phyloP scores from a whole-genome alignment of 2,329 filamentous ascomycete species.

The Verticillium isaacii region DNA sequence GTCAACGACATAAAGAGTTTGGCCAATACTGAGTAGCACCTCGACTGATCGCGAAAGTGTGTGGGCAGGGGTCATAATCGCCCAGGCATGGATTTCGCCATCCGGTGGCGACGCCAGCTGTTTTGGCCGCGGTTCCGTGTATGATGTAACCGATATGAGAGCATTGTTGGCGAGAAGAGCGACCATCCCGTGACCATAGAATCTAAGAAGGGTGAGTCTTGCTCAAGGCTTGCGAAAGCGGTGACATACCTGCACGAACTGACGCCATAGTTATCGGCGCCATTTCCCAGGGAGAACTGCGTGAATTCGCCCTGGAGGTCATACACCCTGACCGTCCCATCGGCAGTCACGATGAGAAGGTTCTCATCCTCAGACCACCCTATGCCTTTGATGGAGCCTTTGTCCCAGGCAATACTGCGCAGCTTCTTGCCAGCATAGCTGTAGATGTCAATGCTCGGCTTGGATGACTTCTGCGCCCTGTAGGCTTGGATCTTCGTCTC shows the following conservation, averaged over 20 bases:
- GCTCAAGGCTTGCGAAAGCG: constrained; percentile 1
- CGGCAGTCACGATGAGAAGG: constrained; percentile 79
- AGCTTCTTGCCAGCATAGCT: constrained; percentile 88
- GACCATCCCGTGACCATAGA: constrained; percentile 90
- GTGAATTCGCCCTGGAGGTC: constrained; percentile 93
- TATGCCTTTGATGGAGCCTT: constrained; percentile 82
- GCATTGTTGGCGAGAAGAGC: constrained; percentile 85
- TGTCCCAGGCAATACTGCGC: constrained; percentile 84
- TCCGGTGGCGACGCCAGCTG: constrained; percentile 71
- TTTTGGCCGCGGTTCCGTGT: constrained; percentile 85
- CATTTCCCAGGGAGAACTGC: constrained; percentile 87
- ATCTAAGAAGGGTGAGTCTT: constrained; percentile 31
- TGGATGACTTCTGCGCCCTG: constrained; percentile 64
- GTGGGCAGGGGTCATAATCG: constrained; percentile 79
- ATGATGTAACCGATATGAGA: constrained; percentile 80
- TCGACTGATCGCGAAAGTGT: constrained; percentile 92
- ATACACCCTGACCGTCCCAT: constrained; percentile 87
- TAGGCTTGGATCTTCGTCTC: constrained; percentile 79
- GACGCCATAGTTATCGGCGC: constrained; percentile 83
- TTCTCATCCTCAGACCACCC: constrained; percentile 97
- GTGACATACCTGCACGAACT: constrained; percentile 62
- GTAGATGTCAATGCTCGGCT: constrained; percentile 89
- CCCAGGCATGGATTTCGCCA: constrained; percentile 82
- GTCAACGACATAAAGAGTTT: constrained; percentile 84
- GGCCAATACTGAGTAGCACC: constrained; percentile 77